Evolutionary conservation across 1,284 basidiomycete species (phyloP), one percentile per base, ranked within the genome.

Genomic region (Quambalaria eucalypti): DNA sequence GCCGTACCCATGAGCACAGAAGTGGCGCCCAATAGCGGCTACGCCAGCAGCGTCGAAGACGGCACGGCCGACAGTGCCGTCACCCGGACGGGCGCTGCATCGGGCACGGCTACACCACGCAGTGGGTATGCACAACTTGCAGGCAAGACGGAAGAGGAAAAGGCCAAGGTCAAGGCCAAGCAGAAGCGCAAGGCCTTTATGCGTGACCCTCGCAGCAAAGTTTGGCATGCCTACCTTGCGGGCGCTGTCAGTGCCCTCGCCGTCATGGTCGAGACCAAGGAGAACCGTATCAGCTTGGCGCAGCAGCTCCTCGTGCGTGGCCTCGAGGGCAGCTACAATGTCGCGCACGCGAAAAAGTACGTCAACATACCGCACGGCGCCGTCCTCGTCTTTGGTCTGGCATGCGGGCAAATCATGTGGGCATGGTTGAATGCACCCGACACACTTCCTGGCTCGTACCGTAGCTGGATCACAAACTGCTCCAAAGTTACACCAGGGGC

Each of bases 221-320:
- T 85, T 61, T 97, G 92, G 91, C 88, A 97, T 70, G 85, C 91
- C 1, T 84, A 88, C 0, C 76, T 89, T 4, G 90, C 93, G 1
- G 92, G 92, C 14, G 84, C 87, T 0, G 71, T 91, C 26, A 87
- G 87, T 0, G 85, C 84, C 5, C 64, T 88, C n/a, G 87, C 86
- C 0, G 82, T 97, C 44, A 78, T 89, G 71, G 89, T 86, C 73
- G 90, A 96, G 78, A 87, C 83, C 66, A 81, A 80, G 55, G 81
- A 81, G 2, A 79, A 87, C 44, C 79, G 88, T 56, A 79, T 81
- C 2, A 82, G 84, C 12, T 87, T 96, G 57, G 87, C 87, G 0
- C 92, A 96, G 68, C 92, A 97, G 79, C 78, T 92, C 65, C 88
- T 92, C 74, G 89, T 92, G 50, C 69, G 69, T 14, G 89, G 90